These are phyloP conservation scores for Salmacisia buchloeana DNA, from an alignment of 1,284 basidiomycete genomes.

Conservation along the genomic window DNA sequence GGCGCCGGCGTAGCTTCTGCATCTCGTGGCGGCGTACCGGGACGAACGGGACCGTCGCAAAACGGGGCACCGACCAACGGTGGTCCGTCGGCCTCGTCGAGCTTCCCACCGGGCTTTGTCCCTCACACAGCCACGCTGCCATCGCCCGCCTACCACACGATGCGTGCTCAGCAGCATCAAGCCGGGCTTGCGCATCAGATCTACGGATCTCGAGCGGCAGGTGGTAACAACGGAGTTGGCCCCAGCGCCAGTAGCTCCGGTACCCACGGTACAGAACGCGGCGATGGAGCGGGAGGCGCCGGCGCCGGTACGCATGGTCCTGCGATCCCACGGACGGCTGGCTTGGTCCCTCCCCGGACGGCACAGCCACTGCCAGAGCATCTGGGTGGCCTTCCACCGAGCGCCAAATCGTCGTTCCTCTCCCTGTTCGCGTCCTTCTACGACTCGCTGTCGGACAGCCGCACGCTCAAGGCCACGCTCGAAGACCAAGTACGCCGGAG, in stretches of 20 bases:
- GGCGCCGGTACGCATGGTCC: background rate
- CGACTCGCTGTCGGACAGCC: constrained; percentile 44
- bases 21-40: background rate
- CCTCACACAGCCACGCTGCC: constrained; percentile 41
- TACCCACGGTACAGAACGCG: constrained; percentile 16
- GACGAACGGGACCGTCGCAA: constrained; percentile 7
- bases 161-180: constrained; percentile 22
- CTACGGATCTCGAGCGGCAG: constrained; percentile 3
- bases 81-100: background rate
- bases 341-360: constrained; percentile 16
- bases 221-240: background rate
- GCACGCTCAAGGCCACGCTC: constrained; percentile 45
- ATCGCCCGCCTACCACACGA: constrained; percentile 45
- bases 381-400: constrained; percentile 32
- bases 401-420: constrained; percentile 39
- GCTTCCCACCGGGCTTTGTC: constrained; percentile 20
- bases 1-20: background rate
- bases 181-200: background rate
- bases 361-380: constrained; percentile 28
- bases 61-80: background rate
- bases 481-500: constrained; percentile 47
- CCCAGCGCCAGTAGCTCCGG: no score
- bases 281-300: background rate
- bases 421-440: constrained; percentile 47
- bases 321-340: constrained; percentile 15